Base-by-base conservation (phyloP, 75 land plant species). In the Cupressus sempervirens region DNA sequence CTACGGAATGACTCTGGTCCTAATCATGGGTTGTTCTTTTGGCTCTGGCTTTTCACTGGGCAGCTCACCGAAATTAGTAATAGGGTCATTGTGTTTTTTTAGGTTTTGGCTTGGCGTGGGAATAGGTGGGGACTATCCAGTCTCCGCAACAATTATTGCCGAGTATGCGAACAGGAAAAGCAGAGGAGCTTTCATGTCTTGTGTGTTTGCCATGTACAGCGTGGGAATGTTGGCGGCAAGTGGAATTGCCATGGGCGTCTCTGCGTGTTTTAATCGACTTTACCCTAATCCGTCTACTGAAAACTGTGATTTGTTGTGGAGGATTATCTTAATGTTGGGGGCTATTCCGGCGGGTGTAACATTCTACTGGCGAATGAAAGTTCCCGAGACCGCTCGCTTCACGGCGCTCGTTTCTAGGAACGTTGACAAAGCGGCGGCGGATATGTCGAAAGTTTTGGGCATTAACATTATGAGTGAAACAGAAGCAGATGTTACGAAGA, bases 151-250 rank as follows among this genome's bases (percentile, higher is more conserved):
- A 16, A 94, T 94, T 65, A 94, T 94, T 94, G 89, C 93, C 83
- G 94, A 94, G 88, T 94, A 91, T 26, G 91, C 96, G 23, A 94
- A 94, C 79, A 88, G 83, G 86, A 82, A 53, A 87, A 94, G 93
- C 10, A 84, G 96, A 16, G 94, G 95, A 1, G 86, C 91, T 5
- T 94, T 94, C 85, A 94, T 94, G 40, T 92, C 95, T n/a, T 91
- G 92, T 2, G 95, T 92, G 23, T 94, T 94, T 82, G 92, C 93
- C 18, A 94, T 94, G 95, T 94, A 94, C 85, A 94, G 94, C 16
- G 79, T 93, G 43, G 95, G 95, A 45, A 94, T 94, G 30, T 83
- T 91, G 83, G 94, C 84, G 13, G 80, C 89, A 84, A 88, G 91
- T 9, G 52, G 68, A 8, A 93, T 94, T 11, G 86, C 92, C 2